Conservation (phyloP, 371 early-diverging fungal species). For the Mortierella sp. region DNA sequence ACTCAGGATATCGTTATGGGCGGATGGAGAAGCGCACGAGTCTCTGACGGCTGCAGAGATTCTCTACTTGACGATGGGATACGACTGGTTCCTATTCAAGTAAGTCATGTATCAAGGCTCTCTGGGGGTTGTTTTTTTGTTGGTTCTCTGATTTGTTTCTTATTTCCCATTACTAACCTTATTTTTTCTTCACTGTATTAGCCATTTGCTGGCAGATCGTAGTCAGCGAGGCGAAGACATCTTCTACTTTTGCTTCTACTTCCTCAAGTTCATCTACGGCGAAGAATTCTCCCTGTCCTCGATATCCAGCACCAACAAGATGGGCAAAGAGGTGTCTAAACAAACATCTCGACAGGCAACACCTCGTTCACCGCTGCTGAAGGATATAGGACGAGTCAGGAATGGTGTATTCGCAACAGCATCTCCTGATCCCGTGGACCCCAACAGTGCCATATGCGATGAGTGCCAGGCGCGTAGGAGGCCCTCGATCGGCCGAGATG, state of each 20-base stretch:
- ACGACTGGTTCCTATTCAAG: slow-evolving; percentile 59
- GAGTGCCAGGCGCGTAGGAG: slow-evolving; percentile 30
- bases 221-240: slow-evolving; percentile 57
- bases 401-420: slow-evolving; percentile 5
- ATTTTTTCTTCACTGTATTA: background rate
- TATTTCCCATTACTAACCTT: background rate
- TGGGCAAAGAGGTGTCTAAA: background rate
- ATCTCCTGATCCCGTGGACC: background rate
- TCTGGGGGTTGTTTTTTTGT: background rate
- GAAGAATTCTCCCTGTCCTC: slow-evolving; percentile 53
- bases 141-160: background rate
- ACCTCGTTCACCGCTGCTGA: slow-evolving; percentile 26
- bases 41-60: slow-evolving; percentile 55
- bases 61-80: slow-evolving; percentile 55
- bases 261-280: slow-evolving; percentile 52
- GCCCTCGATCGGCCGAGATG: slow-evolving; percentile 32
- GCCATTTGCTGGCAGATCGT: slow-evolving; percentile 52
- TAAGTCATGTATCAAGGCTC: background rate
- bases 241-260: slow-evolving; percentile 57
- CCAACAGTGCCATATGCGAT: slow-evolving; percentile 27
- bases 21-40: slow-evolving; percentile 54
- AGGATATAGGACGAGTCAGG: slow-evolving; percentile 33
- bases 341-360: slow-evolving; percentile 15
- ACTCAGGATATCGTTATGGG: slow-evolving; percentile 55
- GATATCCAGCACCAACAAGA: slow-evolving; percentile 28